Percentiles rank a stretch among this genome's conserved stretches.
Conservation (phyloP, 2,329 filamentous ascomycete species). For the Lasiodiplodia sp. region DNA sequence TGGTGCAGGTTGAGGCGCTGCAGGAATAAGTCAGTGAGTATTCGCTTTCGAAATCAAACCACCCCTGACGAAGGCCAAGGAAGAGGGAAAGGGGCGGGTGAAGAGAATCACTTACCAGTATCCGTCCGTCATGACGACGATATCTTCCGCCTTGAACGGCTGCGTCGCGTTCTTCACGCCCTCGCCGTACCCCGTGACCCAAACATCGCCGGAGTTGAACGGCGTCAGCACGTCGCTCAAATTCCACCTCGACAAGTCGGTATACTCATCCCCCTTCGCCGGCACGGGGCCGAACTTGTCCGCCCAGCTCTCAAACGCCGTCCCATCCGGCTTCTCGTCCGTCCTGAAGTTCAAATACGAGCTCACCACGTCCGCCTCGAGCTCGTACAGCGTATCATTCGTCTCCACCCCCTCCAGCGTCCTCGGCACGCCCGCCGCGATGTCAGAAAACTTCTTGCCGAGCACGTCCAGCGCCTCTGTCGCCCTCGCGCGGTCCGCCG, state of each 20-base stretch:
- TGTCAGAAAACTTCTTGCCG: conserved; percentile 48
- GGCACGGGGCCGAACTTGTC: conserved; percentile 52
- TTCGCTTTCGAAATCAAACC: neutral
- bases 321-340: conserved; percentile 52
- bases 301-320: conserved; percentile 56
- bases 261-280: conserved; percentile 62
- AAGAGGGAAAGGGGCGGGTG: neutral
- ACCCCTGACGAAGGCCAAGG: neutral
- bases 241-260: conserved; percentile 63
- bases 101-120: conserved; percentile 49
- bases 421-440: conserved; percentile 44
- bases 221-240: conserved; percentile 49
- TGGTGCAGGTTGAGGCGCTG: conserved; percentile 64
- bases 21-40: neutral
- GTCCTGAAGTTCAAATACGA: conserved; percentile 57
- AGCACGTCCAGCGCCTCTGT: conserved; percentile 56
- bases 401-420: conserved; percentile 39
- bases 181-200: conserved; percentile 48
- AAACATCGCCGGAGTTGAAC: conserved; percentile 43
- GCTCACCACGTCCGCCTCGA: conserved; percentile 42
- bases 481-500: conserved; percentile 58
- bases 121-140: conserved; percentile 62
- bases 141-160: conserved; percentile 65
- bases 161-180: conserved; percentile 45
- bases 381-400: conserved; percentile 40